Evolutionary conservation across 371 early-diverging fungal genomes (phyloP), one percentile per base, ranked within the genome.

Genomic region (Zopfochytrium polystomum): DNA sequence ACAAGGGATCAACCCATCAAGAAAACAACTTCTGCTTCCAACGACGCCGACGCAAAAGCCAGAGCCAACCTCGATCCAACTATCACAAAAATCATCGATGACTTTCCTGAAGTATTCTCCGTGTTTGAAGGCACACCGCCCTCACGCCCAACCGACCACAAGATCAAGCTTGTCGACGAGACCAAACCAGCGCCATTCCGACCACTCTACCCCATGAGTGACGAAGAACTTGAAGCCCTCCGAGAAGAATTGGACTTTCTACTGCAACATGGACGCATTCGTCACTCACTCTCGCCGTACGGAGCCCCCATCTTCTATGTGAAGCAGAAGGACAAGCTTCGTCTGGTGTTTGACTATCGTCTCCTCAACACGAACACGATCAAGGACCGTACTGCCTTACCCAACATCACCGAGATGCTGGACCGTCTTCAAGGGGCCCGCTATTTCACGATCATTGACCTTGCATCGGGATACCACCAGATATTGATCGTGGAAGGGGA

Each of bases 241-340:
- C n/a, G n/a, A n/a, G n/a, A n/a, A n/a, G n/a, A n/a, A n/a, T n/a
- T n/a, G n/a, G 45, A 54, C 34, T 62, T 54, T 32, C 52, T 55
- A 23, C 53, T 62, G 62, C 30, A 20, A 70, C 45, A 88, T 88
- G 58, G 87, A 85, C 62, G 56, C 72, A 18, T 84, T 84, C 62
- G 43, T 46, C 48, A 47, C n/a, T n/a, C n/a, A n/a, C n/a, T n/a
- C n/a, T n/a, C n/a, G n/a, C n/a, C n/a, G n/a, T n/a, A n/a, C n/a
- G n/a, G n/a, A n/a, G n/a, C n/a, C n/a, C n/a, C n/a, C n/a, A n/a
- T n/a, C n/a, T n/a, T n/a, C n/a, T n/a, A n/a, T n/a, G n/a, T n/a
- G n/a, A n/a, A n/a, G n/a, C n/a, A n/a, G n/a, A n/a, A n/a, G n/a
- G n/a, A n/a, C n/a, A n/a, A n/a, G n/a, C n/a, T n/a, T n/a, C n/a